A percentile compares a stretch with the other conserved stretches of the same genome.
phyloP scores from a whole-genome alignment of 257 asterid genomes.

The Ehretia macrophylla region DNA sequence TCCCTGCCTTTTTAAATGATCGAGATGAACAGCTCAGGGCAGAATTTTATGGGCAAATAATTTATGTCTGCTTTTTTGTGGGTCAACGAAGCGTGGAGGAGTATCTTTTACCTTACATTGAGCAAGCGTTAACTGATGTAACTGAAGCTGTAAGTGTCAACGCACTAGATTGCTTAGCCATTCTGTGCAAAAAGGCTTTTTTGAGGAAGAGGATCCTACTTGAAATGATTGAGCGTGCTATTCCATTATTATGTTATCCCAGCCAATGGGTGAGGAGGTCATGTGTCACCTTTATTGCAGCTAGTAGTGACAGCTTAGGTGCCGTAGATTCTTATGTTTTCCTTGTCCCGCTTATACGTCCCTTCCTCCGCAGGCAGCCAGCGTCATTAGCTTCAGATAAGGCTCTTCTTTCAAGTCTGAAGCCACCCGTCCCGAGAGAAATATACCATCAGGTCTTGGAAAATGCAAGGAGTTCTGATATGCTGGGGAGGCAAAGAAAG shows the following conservation, averaged over 20 bases:
- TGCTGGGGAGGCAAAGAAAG: slow-evolving; percentile 96
- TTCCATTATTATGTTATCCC: slow-evolving; percentile 86
- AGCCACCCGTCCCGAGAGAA: slow-evolving; percentile 83
- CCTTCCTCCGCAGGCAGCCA: slow-evolving; percentile 90
- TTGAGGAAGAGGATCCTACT: slow-evolving; percentile 81
- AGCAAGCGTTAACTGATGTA: slow-evolving; percentile 85
- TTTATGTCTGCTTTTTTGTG: slow-evolving; percentile 85
- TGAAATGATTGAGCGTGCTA: slow-evolving; percentile 90
- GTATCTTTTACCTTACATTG: slow-evolving; percentile 93
- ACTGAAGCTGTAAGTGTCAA: slow-evolving; percentile 87
- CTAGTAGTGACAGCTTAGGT: slow-evolving; percentile 89
- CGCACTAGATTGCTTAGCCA: slow-evolving; percentile 90
- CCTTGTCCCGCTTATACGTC: slow-evolving; percentile 85
- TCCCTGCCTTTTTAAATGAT: slow-evolving; percentile 97
- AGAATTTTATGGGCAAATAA: slow-evolving; percentile 88
- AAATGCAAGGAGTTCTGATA: slow-evolving; percentile 85
- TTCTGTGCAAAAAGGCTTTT: slow-evolving; percentile 83
- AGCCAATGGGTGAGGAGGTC: slow-evolving; percentile 93
- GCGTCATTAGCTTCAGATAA: slow-evolving; percentile 90
- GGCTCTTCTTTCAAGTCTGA: slow-evolving; percentile 75
- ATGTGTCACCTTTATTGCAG: slow-evolving; percentile 71
- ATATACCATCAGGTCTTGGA: slow-evolving; percentile 66
- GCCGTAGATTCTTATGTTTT: slow-evolving; percentile 97
- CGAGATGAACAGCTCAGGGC: slow-evolving; percentile 98
- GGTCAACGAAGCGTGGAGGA: slow-evolving; percentile 99